Conservation (phyloP, 139 green algal species). For the Astrephomene gubernaculifera region DNA sequence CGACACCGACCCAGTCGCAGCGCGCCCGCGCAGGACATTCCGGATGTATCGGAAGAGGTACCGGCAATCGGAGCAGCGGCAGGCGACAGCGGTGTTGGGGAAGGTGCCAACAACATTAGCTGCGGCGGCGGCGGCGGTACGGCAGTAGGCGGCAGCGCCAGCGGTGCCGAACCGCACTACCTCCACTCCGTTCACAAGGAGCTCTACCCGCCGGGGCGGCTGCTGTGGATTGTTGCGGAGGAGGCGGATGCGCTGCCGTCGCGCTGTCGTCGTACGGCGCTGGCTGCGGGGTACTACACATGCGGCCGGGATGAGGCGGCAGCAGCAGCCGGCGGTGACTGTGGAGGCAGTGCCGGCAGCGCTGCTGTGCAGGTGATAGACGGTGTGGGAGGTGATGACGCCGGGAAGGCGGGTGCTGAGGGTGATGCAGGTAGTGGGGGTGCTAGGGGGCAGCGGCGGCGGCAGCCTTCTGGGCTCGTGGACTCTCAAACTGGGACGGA, state of each 20-base stretch:
- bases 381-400: neutral
- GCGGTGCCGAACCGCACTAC: too few species aligned
- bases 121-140: too few species aligned
- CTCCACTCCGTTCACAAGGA: constrained; percentile 29
- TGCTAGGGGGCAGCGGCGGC: too few species aligned
- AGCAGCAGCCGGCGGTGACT: neutral
- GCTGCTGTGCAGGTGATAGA: neutral
- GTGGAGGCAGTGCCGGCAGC: neutral
- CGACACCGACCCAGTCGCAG: constrained; percentile 21
- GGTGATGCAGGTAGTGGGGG: too few species aligned
- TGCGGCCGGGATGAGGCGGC: neutral
- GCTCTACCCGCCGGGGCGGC: constrained; percentile 32
- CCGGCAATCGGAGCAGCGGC: neutral
- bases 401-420: neutral
- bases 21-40: neutral
- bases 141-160: too few species aligned
- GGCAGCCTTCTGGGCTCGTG: neutral
- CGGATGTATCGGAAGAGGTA: neutral
- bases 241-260: neutral
- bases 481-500: neutral
- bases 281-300: too few species aligned
- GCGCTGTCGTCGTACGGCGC: neutral
- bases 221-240: constrained; percentile 44
- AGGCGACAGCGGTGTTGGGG: neutral
- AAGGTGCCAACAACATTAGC: neutral